These are phyloP conservation scores for Angophora floribunda DNA, from an alignment of 345 rosid species.

Conservation along the genomic window DNA sequence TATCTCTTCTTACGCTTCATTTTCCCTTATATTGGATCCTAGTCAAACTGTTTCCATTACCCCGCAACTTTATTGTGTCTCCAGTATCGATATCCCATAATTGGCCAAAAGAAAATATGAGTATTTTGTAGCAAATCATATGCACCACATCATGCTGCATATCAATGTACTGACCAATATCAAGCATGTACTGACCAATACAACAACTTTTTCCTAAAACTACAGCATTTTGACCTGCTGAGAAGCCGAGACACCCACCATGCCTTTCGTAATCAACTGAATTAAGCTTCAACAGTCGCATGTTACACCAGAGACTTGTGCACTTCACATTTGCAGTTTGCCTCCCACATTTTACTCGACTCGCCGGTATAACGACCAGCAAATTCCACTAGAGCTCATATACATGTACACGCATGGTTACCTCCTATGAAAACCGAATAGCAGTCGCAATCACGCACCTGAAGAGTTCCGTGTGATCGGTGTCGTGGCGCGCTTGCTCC, in stretches of 20 bases:
- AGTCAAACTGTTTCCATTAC: background rate
- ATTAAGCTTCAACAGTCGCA: background rate
- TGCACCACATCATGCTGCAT: background rate
- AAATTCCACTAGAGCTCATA: background rate
- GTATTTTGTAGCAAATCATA: background rate
- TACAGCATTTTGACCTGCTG: background rate
- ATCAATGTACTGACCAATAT: background rate
- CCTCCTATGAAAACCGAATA: background rate
- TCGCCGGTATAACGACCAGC: background rate
- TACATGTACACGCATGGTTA: background rate
- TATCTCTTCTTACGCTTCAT: background rate
- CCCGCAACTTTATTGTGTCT: background rate
- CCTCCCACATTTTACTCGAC: background rate
- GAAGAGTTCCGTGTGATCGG: slow-evolving; percentile 87
- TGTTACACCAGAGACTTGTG: background rate
- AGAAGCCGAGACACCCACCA: background rate
- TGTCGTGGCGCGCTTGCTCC: slow-evolving; percentile 71
- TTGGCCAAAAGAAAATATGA: background rate
- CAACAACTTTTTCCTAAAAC: background rate
- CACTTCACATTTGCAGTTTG: background rate
- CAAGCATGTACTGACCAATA: background rate
- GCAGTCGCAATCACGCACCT: slow-evolving; percentile 28
- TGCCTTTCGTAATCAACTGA: background rate
- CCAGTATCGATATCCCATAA: background rate
- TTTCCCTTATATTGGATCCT: background rate